Conservation (phyloP, 495 filamentous ascomycete genomes). For the Hypoxylon fragiforme region DNA sequence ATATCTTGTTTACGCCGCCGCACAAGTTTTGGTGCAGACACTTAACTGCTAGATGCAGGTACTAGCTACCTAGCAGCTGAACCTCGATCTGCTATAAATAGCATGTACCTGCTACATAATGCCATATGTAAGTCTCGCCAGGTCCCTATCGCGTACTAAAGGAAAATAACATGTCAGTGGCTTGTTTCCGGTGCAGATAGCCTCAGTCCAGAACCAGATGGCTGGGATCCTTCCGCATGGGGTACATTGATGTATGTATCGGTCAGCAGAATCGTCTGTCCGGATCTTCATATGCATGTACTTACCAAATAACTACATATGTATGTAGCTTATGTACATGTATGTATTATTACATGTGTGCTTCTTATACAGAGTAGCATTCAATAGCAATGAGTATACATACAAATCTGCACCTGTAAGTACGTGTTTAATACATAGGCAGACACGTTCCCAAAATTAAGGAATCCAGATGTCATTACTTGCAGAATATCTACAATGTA, state of each 20-base stretch:
- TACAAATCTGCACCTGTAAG: no score
- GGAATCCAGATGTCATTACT: no score
- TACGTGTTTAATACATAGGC: no score
- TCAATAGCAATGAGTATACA: no score
- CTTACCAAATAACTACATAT: neutral
- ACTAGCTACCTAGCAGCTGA: conserved; percentile 1
- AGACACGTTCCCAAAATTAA: no score
- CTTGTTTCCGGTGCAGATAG: neutral
- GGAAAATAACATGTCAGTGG: no score
- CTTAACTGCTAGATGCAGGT: conserved; percentile 3
- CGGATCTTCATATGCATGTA: no score
- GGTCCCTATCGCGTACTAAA: no score
- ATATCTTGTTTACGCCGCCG: conserved; percentile 3
- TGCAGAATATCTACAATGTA: no score
- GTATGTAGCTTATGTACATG: neutral
- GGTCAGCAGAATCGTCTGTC: conserved; percentile 15
- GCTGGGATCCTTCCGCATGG: conserved; percentile 5
- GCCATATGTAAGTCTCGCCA: no score
- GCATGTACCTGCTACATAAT: conserved; percentile 5
- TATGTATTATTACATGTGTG: no score
- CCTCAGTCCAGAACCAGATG: neutral
- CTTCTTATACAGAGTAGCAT: no score
- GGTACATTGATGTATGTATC: conserved; percentile 18
- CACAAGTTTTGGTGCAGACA: neutral
- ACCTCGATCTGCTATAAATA: conserved; percentile 4